These are phyloP conservation scores for Hanseniaspora jakobsenii DNA, from an alignment of 805 yeast genomes.

Conservation along the genomic window DNA sequence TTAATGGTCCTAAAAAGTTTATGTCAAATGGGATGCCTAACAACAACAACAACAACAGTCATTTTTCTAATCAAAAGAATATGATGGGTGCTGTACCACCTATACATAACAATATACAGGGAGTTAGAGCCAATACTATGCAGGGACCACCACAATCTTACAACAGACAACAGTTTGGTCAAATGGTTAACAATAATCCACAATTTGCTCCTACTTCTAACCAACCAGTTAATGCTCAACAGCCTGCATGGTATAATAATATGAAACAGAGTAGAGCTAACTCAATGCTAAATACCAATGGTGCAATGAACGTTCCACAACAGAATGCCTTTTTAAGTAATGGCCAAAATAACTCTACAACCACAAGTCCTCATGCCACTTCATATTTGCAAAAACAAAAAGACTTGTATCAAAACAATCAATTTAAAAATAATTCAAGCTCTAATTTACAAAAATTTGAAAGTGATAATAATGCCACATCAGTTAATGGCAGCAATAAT, in stretches of 20 bases:
- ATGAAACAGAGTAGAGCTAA: neutral
- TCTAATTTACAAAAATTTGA: too few relatives aligned
- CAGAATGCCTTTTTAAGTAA: too few relatives aligned
- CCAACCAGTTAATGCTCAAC: too few relatives aligned
- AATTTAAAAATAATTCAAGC: too few relatives aligned
- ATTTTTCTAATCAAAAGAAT: constrained; percentile 1
- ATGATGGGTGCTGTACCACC: too few relatives aligned
- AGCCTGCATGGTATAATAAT: neutral
- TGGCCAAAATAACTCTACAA: too few relatives aligned
- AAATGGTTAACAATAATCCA: constrained; percentile 1
- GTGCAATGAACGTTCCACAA: neutral
- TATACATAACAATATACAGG: too few relatives aligned
- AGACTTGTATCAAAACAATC: constrained; percentile 5
- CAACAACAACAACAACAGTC: constrained; percentile 1
- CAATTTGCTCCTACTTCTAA: too few relatives aligned
- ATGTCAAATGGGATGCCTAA: constrained; percentile 11
- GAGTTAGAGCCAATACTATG: neutral
- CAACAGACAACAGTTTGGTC: neutral
- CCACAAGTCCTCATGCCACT: constrained; percentile 1
- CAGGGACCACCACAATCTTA: neutral
- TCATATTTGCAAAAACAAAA: constrained; percentile 15
- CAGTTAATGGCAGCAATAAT: too few relatives aligned
- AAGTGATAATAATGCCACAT: too few relatives aligned
- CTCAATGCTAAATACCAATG: constrained; percentile 9
- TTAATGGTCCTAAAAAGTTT: constrained; percentile 25